These are phyloP conservation scores for Circinella minor DNA, from an alignment of 371 early-diverging fungal genomes.

Conservation along the genomic window DNA sequence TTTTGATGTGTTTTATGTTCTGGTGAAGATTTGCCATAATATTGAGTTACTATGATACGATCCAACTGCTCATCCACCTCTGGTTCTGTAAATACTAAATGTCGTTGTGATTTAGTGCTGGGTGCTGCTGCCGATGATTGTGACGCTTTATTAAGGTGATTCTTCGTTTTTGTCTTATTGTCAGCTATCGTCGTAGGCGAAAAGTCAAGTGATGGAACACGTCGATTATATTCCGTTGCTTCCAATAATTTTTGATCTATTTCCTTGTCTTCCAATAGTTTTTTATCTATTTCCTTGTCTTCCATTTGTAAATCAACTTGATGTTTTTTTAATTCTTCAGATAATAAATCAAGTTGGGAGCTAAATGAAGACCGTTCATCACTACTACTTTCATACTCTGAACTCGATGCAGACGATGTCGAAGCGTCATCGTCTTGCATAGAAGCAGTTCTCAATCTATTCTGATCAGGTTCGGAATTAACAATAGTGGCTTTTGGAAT, in stretches of 20 bases:
- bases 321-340: slow-evolving; percentile 16
- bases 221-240: slow-evolving; percentile 43
- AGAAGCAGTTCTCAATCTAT: background rate
- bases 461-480: slow-evolving; percentile 16
- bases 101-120: background rate
- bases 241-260: slow-evolving; percentile 15
- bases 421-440: background rate
- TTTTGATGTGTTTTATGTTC: slow-evolving; percentile 7
- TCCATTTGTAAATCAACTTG: slow-evolving; percentile 8
- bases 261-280: slow-evolving; percentile 3
- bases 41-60: slow-evolving; percentile 26
- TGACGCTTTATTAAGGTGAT: no score
- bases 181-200: background rate
- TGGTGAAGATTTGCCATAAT: slow-evolving; percentile 29
- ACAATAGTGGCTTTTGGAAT: slow-evolving; percentile 13
- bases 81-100: slow-evolving; percentile 30
- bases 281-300: slow-evolving; percentile 13
- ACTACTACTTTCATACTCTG: no score
- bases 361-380: no score
- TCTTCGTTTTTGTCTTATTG: slow-evolving; percentile 1
- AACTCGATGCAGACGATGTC: no score
- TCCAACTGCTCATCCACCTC: slow-evolving; percentile 19
- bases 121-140: background rate
- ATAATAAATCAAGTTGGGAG: slow-evolving; percentile 13
- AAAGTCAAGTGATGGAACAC: slow-evolving; percentile 24